Evolutionary conservation across 163 green algal genomes (phyloP).

Genomic region (Botryococcus braunii): DNA sequence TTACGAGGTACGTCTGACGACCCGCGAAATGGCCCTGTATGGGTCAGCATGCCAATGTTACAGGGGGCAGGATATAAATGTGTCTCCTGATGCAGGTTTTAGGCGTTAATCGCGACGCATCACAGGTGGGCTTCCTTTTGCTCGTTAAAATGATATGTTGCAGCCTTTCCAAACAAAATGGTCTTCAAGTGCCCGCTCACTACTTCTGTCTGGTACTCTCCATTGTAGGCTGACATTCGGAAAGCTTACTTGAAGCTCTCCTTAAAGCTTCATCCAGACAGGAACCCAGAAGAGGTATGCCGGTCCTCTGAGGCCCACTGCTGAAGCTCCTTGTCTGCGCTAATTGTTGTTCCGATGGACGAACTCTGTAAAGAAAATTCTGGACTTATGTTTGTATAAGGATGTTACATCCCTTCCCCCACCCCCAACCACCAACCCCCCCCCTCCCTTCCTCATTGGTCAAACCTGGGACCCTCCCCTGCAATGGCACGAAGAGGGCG

Average conservation of each 20-base stretch:
- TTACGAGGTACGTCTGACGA: not conserved
- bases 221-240: constrained; percentile 34
- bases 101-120: not conserved
- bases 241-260: constrained; percentile 51
- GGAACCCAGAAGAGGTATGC: too few species aligned
- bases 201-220: not conserved
- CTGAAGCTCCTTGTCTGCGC: too few species aligned
- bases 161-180: too few species aligned
- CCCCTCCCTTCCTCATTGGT: too few species aligned
- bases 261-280: constrained; percentile 55
- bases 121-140: constrained; percentile 7
- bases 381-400: not conserved
- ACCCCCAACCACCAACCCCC: too few species aligned
- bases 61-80: not conserved
- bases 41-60: not conserved
- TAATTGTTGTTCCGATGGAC: not conserved
- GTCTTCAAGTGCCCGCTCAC: too few species aligned
- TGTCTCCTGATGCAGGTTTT: not conserved
- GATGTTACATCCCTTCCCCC: too few species aligned
- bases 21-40: not conserved
- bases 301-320: too few species aligned
- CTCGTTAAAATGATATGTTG: too few species aligned
- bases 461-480: too few species aligned
- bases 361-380: not conserved
- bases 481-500: too few species aligned